Evolutionary conservation across 75 land plant genomes (phyloP), one percentile per base, ranked within the genome.

Genomic region (Isoetes taiwanensis): DNA sequence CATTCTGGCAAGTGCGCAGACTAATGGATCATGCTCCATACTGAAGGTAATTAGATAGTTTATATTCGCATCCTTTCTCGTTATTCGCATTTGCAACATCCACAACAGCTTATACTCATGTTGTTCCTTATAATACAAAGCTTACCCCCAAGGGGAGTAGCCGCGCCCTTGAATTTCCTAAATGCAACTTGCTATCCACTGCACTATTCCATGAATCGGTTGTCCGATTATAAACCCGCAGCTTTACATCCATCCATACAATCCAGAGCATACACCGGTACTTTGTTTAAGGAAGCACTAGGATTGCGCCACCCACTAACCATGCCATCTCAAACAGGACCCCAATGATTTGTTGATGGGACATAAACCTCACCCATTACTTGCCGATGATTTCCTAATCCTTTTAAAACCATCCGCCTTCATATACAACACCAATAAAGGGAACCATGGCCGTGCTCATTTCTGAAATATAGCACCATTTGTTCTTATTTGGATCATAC

Each of bases 301-400:
- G 87, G 87, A 41, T 83, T 83, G 30, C 84, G 80, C 87, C 87
- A 83, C 20, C 87, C 87, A 25, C 78, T 40, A 55, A 83, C 81
- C 87, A 83, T 74, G 30, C 87, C 87, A 64, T 80, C 78, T 50
- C 64, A 64, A 12, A 80, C 41, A 24, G 84, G 71, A 12, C 66
- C 58, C 87, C 87, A 83, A 19, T 71, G 43, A 64, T 83, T 80
- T 3, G 81, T 66, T 41, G 79, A 80, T 20, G 87, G 87, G 40
- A 40, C 63, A 59, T 80, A 83, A 17, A 78, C 77, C 69, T 83
- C 87, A 65, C 87, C 80, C 78, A 83, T 77, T 48, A 83, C 84
- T 32, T 81, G 84, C 25, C 82, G 64, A 30, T 78, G 77, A 54
- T 74, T 31, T 16, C 82, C 82, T 21, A 81, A 69, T 1, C 84